These are phyloP conservation scores for Sclerotinia borealis DNA, from an alignment of 2,329 filamentous ascomycete species.

Conservation along the genomic window DNA sequence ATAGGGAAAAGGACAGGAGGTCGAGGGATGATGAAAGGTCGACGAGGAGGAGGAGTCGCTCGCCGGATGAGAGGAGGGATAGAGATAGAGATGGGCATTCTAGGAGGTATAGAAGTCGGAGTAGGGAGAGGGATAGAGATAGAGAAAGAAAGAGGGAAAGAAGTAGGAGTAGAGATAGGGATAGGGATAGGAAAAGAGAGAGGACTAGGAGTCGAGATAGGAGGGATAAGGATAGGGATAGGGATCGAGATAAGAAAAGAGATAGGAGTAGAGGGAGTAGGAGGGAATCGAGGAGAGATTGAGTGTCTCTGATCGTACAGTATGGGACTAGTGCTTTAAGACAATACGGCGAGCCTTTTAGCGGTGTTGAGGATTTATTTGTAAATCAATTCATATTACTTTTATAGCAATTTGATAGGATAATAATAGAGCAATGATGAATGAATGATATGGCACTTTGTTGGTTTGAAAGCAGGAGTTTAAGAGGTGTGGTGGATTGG, in stretches of 20 bases:
- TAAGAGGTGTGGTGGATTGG: neutral
- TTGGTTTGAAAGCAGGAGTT: neutral
- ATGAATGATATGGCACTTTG: neutral
- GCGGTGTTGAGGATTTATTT: no score
- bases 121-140: slow-evolving; percentile 15
- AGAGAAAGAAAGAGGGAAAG: neutral
- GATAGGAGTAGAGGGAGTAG: slow-evolving; percentile 22
- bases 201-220: neutral
- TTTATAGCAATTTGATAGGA: neutral
- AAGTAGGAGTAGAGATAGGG: slow-evolving; percentile 2
- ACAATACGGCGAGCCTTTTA: neutral
- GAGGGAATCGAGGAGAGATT: slow-evolving; percentile 21
- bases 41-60: slow-evolving; percentile 17
- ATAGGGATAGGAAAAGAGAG: slow-evolving; percentile 21
- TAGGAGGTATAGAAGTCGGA: slow-evolving; percentile 20
- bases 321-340: neutral
- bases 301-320: slow-evolving; percentile 13
- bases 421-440: neutral
- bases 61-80: slow-evolving; percentile 11
- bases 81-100: slow-evolving; percentile 7
- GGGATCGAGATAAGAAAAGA: slow-evolving; percentile 22
- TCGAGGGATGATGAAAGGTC: slow-evolving; percentile 14
- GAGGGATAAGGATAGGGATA: slow-evolving; percentile 13
- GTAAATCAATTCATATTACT: neutral
- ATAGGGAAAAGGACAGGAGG: slow-evolving; percentile 19